Evolutionary conservation across 352 stramenopile species (phyloP), one percentile per base, ranked within the genome.

Genomic region (Halophytophthora batemanensis): DNA sequence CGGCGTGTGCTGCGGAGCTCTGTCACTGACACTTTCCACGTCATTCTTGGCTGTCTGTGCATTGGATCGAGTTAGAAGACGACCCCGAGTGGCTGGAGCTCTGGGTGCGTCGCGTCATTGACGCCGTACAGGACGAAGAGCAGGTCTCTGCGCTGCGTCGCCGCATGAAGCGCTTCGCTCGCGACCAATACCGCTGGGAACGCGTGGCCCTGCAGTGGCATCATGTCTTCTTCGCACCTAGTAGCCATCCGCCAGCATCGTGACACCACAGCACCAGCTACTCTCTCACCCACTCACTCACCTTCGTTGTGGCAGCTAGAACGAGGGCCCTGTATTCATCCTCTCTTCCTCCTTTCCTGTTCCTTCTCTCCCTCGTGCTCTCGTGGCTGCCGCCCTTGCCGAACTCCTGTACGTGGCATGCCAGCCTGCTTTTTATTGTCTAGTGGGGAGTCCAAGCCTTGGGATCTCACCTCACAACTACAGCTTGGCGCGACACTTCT

Each of bases 131-230:
- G 2, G 50, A 74, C 7, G 45, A 64, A n/a, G 41, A 62, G n/a
- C 45, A 71, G 50, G 55, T 58, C 13, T 40, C 31, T 0, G 52
- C 47, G 1, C 31, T 86, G 13, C 71, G 79, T 7, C 34, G 56
- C 10, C 53, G 60, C 6, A 93, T 93, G 78, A 82, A 86, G 38
- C 51, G 56, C 15, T 84, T 85, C 47, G 78, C 80, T 14, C 61
- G 76, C 1, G 42, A 47, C 2, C 74, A 69, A 21, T 90, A 83
- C 45, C 59, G 59, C 31, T 90, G 80, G 77, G 51, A 68, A 8
- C 49, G 49, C n/a, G 68, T 90, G 14, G 78, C 78, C 14, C 21
- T 54, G 23, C 56, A 90, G 46, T 90, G 82, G 76, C 64, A 75
- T 50, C 31, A 50, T 33, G 48, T 83, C n/a, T 63, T 86, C 52